Evolutionary conservation across 331 rosid species (phyloP).

Genomic region (Arachis monticola): DNA sequence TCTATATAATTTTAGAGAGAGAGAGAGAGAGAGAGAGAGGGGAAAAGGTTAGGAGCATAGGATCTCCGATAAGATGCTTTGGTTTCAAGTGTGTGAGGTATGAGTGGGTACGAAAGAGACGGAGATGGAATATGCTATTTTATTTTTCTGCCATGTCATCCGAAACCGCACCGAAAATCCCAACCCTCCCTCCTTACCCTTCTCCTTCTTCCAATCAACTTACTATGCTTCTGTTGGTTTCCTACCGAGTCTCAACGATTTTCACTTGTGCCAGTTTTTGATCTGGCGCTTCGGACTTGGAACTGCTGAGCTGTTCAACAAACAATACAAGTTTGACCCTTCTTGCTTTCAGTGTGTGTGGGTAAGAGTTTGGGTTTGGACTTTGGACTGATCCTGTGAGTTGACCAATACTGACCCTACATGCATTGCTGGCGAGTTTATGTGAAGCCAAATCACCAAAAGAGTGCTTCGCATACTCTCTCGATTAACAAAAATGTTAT

Average conservation of each 20-base stretch:
- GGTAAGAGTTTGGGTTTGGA: neutral
- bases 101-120: slow-evolving; percentile 36
- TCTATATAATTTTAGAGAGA: neutral
- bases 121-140: slow-evolving; percentile 1
- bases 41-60: neutral
- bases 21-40: neutral
- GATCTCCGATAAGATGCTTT: slow-evolving; percentile 49
- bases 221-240: neutral
- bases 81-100: slow-evolving; percentile 33
- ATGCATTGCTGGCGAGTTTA: neutral
- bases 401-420: neutral
- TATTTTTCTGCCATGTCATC: neutral
- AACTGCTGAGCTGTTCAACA: neutral
- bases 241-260: neutral
- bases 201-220: neutral
- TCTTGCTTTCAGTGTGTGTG: neutral
- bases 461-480: neutral
- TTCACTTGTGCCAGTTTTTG: neutral
- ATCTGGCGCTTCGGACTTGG: neutral
- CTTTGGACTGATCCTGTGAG: too few relatives aligned
- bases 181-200: neutral
- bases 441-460: neutral
- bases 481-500: too few relatives aligned
- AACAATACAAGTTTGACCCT: neutral
- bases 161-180: slow-evolving; percentile 34